These are phyloP conservation scores for Phytophthora podocarpi DNA, from an alignment of 352 stramenopile genomes.

Conservation along the genomic window DNA sequence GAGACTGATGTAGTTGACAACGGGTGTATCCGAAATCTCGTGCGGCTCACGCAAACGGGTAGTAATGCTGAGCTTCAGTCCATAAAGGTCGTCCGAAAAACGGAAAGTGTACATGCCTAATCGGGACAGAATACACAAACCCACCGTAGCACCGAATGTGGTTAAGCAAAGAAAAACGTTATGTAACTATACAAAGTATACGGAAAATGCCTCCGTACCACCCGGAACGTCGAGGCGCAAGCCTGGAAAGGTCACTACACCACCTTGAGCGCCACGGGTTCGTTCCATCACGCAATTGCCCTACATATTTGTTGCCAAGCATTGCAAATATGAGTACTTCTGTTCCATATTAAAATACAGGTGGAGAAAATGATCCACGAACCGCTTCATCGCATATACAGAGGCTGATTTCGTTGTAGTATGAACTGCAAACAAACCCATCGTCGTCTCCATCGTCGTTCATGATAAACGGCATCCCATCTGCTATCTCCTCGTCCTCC, in stretches of 20 bases:
- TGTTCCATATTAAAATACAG: background rate
- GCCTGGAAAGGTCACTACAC: slow-evolving; percentile 60
- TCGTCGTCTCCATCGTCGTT: slow-evolving; percentile 72
- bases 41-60: slow-evolving; percentile 52
- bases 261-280: slow-evolving; percentile 47
- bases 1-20: slow-evolving; percentile 38
- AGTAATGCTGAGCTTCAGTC: slow-evolving; percentile 57
- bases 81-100: slow-evolving; percentile 69
- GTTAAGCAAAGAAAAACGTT: background rate
- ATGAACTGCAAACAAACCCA: slow-evolving; percentile 54
- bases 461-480: slow-evolving; percentile 74
- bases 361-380: slow-evolving; percentile 11
- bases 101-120: slow-evolving; percentile 77
- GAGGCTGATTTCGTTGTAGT: slow-evolving; percentile 72
- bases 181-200: too few species aligned
- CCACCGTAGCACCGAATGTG: background rate
- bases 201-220: slow-evolving; percentile 37
- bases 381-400: slow-evolving; percentile 61
- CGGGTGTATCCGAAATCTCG: slow-evolving; percentile 47
- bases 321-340: background rate
- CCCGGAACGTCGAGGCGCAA: slow-evolving; percentile 68
- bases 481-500: slow-evolving; percentile 71
- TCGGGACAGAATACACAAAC: background rate
- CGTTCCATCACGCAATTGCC: slow-evolving; percentile 68
- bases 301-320: slow-evolving; percentile 19